A percentile compares a stretch with the other conserved stretches of the same genome.
These are phyloP conservation scores for Phytopythium cucurbitacearum DNA, from an alignment of 352 stramenopile genomes.

Conservation along the genomic window DNA sequence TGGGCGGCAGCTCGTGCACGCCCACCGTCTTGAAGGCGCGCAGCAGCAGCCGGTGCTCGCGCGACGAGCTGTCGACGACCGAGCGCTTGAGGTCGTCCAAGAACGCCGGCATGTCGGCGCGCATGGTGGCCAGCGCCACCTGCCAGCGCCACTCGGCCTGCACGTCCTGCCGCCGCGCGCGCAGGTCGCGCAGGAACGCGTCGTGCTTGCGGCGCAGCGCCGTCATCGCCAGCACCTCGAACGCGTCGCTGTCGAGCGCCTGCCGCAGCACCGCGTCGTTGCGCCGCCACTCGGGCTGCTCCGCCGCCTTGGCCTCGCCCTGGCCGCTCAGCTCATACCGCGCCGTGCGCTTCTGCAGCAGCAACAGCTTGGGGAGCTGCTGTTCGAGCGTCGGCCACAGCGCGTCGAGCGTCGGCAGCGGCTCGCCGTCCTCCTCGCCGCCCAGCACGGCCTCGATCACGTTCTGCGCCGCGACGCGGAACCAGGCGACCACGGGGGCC, in stretches of 20 bases:
- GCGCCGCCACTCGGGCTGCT: slow-evolving; percentile 28
- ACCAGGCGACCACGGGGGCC: slow-evolving; percentile 22
- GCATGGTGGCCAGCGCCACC: slow-evolving; percentile 22
- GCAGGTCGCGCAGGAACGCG: slow-evolving; percentile 34
- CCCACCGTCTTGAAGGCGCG: slow-evolving; percentile 34
- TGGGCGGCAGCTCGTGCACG: slow-evolving; percentile 13
- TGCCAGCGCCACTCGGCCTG: slow-evolving; percentile 36
- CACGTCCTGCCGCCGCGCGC: slow-evolving; percentile 30
- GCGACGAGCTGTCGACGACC: slow-evolving; percentile 19
- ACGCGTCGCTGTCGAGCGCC: slow-evolving; percentile 17
- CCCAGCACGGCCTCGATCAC: slow-evolving; percentile 22
- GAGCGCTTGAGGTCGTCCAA: slow-evolving; percentile 11
- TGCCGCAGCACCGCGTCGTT: slow-evolving; percentile 18
- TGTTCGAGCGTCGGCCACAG: slow-evolving; percentile 43
- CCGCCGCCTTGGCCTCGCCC: neutral
- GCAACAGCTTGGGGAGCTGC: slow-evolving; percentile 48
- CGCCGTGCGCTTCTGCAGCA: slow-evolving; percentile 54
- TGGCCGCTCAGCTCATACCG: slow-evolving; percentile 28
- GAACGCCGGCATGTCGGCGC: slow-evolving; percentile 23
- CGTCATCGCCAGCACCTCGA: slow-evolving; percentile 29
- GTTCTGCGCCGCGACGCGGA: slow-evolving; percentile 27
- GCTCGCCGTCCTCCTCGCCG: neutral
- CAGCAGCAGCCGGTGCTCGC: slow-evolving; percentile 47
- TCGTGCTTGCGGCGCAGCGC: slow-evolving; percentile 52
- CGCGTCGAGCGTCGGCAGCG: slow-evolving; percentile 20